These are phyloP conservation scores for Chaetomium cochliodes DNA, from an alignment of 495 filamentous ascomycete species.

Conservation along the genomic window DNA sequence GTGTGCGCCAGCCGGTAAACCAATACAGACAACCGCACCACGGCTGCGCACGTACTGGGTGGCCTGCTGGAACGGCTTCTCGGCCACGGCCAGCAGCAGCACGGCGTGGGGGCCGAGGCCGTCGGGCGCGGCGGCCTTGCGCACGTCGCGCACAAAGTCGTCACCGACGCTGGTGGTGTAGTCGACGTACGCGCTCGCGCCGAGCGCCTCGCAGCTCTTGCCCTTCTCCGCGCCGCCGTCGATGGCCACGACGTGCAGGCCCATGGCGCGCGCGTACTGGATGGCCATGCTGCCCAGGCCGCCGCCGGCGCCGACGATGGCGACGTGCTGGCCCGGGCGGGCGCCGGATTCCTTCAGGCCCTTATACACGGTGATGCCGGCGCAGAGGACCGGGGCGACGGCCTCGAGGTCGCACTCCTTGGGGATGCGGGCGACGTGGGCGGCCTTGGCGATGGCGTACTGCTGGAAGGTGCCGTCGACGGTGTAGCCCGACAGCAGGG, in stretches of 20 bases:
- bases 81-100: constrained; percentile 75
- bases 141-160: constrained; percentile 77
- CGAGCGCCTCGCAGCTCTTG: constrained; percentile 63
- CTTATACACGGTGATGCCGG: constrained; percentile 92
- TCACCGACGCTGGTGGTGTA: constrained; percentile 65
- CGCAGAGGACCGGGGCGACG: constrained; percentile 78
- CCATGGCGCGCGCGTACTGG: constrained; percentile 90
- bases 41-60: constrained; percentile 74
- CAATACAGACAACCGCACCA: constrained; percentile 80
- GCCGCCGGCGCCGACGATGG: constrained; percentile 86
- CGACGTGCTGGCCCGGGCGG: constrained; percentile 72
- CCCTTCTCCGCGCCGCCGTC: constrained; percentile 78
- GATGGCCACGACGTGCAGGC: constrained; percentile 72
- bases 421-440: constrained; percentile 75
- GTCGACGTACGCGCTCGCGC: constrained; percentile 73
- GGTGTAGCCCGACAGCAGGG: constrained; percentile 80
- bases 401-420: constrained; percentile 73
- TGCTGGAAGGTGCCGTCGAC: constrained; percentile 93
- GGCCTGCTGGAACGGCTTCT: constrained; percentile 94
- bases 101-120: constrained; percentile 87
- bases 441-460: constrained; percentile 82
- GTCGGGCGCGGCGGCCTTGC: constrained; percentile 67
- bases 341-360: constrained; percentile 80
- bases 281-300: constrained; percentile 79
- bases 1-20: constrained; percentile 74